These are phyloP conservation scores for Huntiella bhutanensis DNA, from an alignment of 2,329 filamentous ascomycete species.

Conservation along the genomic window DNA sequence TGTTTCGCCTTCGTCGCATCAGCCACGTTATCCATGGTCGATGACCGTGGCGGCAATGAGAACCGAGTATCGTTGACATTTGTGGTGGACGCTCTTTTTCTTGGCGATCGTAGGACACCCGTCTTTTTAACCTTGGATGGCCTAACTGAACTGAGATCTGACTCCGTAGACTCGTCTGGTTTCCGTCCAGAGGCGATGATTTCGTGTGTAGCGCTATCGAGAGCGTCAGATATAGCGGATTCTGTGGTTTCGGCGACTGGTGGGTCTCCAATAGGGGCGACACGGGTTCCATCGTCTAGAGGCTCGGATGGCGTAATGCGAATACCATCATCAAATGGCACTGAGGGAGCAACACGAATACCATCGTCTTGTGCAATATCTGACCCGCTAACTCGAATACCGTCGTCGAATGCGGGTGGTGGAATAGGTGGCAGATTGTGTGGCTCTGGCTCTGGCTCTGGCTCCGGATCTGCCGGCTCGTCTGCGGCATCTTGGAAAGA, in stretches of 20 bases:
- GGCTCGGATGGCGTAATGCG: slow-evolving; percentile 21
- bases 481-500: too few species aligned
- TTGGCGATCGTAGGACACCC: neutral
- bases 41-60: neutral
- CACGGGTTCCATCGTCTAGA: slow-evolving; percentile 25
- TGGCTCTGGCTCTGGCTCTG: neutral
- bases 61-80: neutral
- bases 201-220: neutral
- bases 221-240: neutral
- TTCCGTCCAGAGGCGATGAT: neutral
- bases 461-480: too few species aligned
- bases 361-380: slow-evolving; percentile 2
- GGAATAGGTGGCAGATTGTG: neutral
- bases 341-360: slow-evolving; percentile 1
- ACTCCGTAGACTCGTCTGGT: neutral
- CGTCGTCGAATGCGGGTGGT: slow-evolving; percentile 14
- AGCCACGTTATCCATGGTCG: neutral
- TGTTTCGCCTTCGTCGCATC: neutral
- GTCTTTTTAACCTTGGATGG: slow-evolving; percentile 5
- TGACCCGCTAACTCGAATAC: slow-evolving; percentile 14
- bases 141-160: slow-evolving; percentile 1
- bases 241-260: slow-evolving; percentile 12
- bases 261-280: slow-evolving; percentile 19
- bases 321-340: slow-evolving; percentile 23
- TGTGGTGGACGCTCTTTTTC: neutral